phyloP scores from a whole-genome alignment of 2,329 filamentous ascomycete genomes.

The Trichoderma harzianum region DNA sequence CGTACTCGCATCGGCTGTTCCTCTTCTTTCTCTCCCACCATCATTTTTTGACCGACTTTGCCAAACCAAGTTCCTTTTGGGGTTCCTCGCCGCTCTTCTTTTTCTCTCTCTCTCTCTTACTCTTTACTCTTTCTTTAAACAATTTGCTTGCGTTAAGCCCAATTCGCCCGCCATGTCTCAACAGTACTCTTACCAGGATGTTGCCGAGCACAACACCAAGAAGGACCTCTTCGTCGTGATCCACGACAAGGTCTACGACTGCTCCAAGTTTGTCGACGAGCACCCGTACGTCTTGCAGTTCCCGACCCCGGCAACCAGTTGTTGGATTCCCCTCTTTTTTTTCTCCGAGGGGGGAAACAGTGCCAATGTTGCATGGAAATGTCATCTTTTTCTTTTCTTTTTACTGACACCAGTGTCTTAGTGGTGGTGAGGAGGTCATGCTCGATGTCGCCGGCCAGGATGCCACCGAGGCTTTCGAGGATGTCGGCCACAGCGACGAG shows the following conservation, averaged over 20 bases:
- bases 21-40: constrained; percentile 9
- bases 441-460: constrained; percentile 96
- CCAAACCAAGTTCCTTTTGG: not conserved
- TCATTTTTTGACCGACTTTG: constrained; percentile 14
- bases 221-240: constrained; percentile 90
- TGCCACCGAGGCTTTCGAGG: constrained; percentile 96
- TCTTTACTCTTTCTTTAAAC: not conserved
- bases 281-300: constrained; percentile 65
- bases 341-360: not conserved
- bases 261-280: constrained; percentile 88
- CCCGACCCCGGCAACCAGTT: not conserved
- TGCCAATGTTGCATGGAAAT: not conserved
- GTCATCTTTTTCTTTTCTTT: not conserved
- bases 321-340: not conserved
- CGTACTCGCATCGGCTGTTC: constrained; percentile 4
- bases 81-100: not conserved
- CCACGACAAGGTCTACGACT: constrained; percentile 95
- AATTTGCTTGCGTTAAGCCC: not conserved
- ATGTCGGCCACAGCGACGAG: constrained; percentile 98
- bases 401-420: constrained; percentile 37
- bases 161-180: constrained; percentile 32
- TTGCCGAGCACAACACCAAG: constrained; percentile 84
- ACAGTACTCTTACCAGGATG: constrained; percentile 73
- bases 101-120: not conserved
- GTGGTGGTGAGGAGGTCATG: constrained; percentile 96